These are phyloP conservation scores for Amanita subjunquillea DNA, from an alignment of 768 basidiomycete genomes.

Conservation along the genomic window DNA sequence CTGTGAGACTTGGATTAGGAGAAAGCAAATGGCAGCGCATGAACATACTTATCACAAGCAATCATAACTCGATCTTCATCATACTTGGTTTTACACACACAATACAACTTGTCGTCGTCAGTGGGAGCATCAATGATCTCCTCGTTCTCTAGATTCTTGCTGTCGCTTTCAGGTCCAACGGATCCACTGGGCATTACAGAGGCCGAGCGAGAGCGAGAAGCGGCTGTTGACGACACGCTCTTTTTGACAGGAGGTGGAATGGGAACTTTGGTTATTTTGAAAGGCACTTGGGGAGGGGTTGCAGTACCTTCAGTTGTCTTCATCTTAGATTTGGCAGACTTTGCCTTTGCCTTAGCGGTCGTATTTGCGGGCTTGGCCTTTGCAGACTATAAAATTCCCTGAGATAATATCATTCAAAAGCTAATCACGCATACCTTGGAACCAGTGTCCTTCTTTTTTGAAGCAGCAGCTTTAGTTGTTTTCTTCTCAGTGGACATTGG, in stretches of 20 bases:
- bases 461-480: constrained; percentile 7
- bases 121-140: constrained; percentile 28
- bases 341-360: constrained; percentile 5
- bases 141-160: constrained; percentile 30
- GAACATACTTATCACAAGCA: constrained; percentile 76
- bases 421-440: constrained; percentile 21
- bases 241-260: constrained; percentile 6
- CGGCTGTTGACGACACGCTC: constrained; percentile 3
- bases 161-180: constrained; percentile 26
- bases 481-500: constrained; percentile 16
- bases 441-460: constrained; percentile 31
- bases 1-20: constrained; percentile 24
- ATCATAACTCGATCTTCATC: constrained; percentile 89
- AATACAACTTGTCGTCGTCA: constrained; percentile 74
- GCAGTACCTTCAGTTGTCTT: constrained; percentile 11
- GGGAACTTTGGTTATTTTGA: constrained; percentile 6
- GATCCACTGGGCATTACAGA: constrained; percentile 52
- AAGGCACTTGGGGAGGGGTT: neutral
- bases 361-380: neutral
- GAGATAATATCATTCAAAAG: neutral
- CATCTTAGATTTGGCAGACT: constrained; percentile 4
- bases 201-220: constrained; percentile 56
- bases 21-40: neutral
- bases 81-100: constrained; percentile 79
- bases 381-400: neutral